Evolutionary conservation across 1,139 yeast genomes (phyloP).

Genomic region (Pichia sp.): DNA sequence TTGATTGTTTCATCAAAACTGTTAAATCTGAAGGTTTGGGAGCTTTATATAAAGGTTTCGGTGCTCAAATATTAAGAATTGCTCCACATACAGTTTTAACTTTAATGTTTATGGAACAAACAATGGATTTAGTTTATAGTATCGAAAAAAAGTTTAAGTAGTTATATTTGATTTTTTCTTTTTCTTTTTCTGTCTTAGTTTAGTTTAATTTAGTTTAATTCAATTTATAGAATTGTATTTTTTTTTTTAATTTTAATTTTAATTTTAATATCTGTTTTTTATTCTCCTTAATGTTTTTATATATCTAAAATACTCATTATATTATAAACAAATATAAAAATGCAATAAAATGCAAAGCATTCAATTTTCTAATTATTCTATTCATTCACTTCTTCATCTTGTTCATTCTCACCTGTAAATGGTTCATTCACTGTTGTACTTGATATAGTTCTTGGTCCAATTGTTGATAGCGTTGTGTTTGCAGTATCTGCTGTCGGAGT

Average conservation of each 20-base stretch:
- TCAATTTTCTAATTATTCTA: too few species aligned
- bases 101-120: constrained; percentile 91
- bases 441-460: constrained; percentile 5
- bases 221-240: too few species aligned
- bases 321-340: not conserved
- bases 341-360: too few species aligned
- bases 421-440: not conserved
- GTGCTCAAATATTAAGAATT: constrained; percentile 84
- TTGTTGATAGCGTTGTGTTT: not conserved
- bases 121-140: constrained; percentile 55
- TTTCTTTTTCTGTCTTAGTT: not conserved
- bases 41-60: constrained; percentile 91
- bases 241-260: too few species aligned
- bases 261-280: too few species aligned
- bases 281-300: too few species aligned
- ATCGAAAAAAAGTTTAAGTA: constrained; percentile 31
- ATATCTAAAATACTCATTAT: too few species aligned
- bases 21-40: constrained; percentile 72
- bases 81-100: constrained; percentile 94
- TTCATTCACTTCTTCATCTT: not conserved
- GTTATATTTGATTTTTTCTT: not conserved
- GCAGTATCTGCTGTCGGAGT: not conserved
- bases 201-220: too few species aligned
- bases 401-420: not conserved
- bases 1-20: constrained; percentile 84